Conservation (phyloP, 257 asterid species). For the Fraxinus quadrangulata region DNA sequence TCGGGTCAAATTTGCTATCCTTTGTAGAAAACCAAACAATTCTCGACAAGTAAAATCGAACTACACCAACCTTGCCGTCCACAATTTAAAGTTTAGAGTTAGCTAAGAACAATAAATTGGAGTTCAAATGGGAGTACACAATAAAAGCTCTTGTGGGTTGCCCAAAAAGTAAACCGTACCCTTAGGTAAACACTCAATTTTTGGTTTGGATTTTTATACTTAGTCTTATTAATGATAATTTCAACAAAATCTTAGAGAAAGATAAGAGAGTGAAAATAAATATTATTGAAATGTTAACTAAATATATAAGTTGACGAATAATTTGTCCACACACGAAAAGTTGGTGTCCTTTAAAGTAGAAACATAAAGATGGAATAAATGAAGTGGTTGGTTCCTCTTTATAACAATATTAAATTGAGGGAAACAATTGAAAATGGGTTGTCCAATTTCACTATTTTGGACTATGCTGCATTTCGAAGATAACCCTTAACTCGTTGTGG, state of each 20-base stretch:
- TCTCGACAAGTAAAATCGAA: background rate
- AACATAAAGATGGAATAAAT: background rate
- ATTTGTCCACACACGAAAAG: background rate
- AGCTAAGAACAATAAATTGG: background rate
- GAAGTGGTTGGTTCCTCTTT: constrained; percentile 2
- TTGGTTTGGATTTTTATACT: background rate
- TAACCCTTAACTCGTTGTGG: background rate
- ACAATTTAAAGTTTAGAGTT: background rate
- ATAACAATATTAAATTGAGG: background rate
- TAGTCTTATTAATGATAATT: background rate
- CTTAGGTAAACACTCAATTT: background rate
- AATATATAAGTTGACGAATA: background rate
- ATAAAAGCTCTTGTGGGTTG: background rate
- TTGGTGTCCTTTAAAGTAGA: background rate
- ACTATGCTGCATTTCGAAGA: too few species aligned
- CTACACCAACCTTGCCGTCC: background rate
- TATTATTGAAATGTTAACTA: too few species aligned
- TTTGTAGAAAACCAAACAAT: background rate
- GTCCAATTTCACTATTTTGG: background rate
- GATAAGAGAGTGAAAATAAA: too few species aligned
- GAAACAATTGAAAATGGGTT: background rate
- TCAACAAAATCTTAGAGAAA: background rate
- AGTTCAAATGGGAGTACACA: background rate
- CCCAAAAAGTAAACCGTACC: background rate
- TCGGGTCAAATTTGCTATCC: background rate